A percentile compares a stretch with the other conserved stretches of the same genome.
phyloP scores from a whole-genome alignment of 2,329 filamentous ascomycete genomes.

The Beauveria australis region DNA sequence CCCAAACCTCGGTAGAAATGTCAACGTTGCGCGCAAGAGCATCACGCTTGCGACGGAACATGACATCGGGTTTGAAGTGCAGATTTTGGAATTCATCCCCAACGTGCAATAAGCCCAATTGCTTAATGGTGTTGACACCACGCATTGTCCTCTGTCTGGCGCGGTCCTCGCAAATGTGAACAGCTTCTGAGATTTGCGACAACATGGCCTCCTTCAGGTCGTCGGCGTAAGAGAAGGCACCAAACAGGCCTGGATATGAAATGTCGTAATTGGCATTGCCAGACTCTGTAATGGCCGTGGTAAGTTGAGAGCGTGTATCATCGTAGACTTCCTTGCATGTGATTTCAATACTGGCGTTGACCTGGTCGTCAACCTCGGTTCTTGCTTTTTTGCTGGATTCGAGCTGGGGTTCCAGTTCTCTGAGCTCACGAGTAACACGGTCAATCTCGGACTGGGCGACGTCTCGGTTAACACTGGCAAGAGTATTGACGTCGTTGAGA shows the following conservation, averaged over 20 bases:
- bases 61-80: slow-evolving; percentile 81
- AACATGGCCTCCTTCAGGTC: slow-evolving; percentile 90
- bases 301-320: slow-evolving; percentile 68
- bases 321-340: slow-evolving; percentile 82
- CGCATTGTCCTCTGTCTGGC: slow-evolving; percentile 69
- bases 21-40: slow-evolving; percentile 76
- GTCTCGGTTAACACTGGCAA: slow-evolving; percentile 81
- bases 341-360: slow-evolving; percentile 75
- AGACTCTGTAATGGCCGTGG: slow-evolving; percentile 65
- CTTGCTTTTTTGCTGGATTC: slow-evolving; percentile 77
- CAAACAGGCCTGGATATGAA: slow-evolving; percentile 76
- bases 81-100: slow-evolving; percentile 81
- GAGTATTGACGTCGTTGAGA: slow-evolving; percentile 72
- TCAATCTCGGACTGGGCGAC: slow-evolving; percentile 80
- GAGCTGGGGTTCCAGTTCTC: slow-evolving; percentile 74
- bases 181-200: slow-evolving; percentile 72
- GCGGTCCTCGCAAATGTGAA: slow-evolving; percentile 73
- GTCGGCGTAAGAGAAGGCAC: slow-evolving; percentile 85
- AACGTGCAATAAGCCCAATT: slow-evolving; percentile 78
- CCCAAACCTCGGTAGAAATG: slow-evolving; percentile 77
- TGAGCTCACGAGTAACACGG: slow-evolving; percentile 70
- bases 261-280: slow-evolving; percentile 74
- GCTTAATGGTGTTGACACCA: slow-evolving; percentile 81
- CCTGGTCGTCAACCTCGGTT: slow-evolving; percentile 68
- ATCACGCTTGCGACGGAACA: slow-evolving; percentile 84